phyloP scores from a whole-genome alignment of 2,329 filamentous ascomycete genomes.

The Verticillium tricorpus region DNA sequence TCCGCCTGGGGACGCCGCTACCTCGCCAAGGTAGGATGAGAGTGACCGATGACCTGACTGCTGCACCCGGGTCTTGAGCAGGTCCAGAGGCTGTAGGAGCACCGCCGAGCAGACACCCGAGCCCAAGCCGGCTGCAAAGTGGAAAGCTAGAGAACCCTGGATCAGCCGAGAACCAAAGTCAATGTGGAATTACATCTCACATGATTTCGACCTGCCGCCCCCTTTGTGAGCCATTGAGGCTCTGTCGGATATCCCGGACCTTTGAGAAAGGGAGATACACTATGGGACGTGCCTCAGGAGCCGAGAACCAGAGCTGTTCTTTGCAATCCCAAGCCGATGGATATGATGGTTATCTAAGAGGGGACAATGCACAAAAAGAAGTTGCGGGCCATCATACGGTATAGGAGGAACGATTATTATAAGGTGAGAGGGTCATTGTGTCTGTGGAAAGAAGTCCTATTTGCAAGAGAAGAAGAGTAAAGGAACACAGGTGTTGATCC shows the following conservation, averaged over 20 bases:
- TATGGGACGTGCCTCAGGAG: background rate
- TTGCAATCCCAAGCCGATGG: background rate
- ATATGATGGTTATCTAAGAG: background rate
- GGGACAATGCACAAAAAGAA: background rate
- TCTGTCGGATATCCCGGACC: background rate
- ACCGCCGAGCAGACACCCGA: constrained; percentile 86
- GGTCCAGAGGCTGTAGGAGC: constrained; percentile 88
- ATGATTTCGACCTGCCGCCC: background rate
- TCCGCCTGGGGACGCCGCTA: constrained; percentile 57
- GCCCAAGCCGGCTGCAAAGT: constrained; percentile 82
- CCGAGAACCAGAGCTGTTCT: background rate
- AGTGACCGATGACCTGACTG: constrained; percentile 74
- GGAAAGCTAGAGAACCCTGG: constrained; percentile 53
- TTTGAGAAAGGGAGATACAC: background rate
- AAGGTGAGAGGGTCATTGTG: background rate
- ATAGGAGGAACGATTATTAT: background rate
- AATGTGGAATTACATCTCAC: background rate
- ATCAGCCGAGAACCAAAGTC: background rate
- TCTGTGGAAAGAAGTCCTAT: background rate
- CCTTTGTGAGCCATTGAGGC: background rate
- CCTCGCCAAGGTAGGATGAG: constrained; percentile 61
- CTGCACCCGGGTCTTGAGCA: constrained; percentile 94
- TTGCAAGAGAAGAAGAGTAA: background rate
- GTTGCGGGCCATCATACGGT: background rate
- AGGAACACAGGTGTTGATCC: background rate